phyloP scores from a whole-genome alignment of 495 filamentous ascomycete genomes.

The Penicillium parvum region DNA sequence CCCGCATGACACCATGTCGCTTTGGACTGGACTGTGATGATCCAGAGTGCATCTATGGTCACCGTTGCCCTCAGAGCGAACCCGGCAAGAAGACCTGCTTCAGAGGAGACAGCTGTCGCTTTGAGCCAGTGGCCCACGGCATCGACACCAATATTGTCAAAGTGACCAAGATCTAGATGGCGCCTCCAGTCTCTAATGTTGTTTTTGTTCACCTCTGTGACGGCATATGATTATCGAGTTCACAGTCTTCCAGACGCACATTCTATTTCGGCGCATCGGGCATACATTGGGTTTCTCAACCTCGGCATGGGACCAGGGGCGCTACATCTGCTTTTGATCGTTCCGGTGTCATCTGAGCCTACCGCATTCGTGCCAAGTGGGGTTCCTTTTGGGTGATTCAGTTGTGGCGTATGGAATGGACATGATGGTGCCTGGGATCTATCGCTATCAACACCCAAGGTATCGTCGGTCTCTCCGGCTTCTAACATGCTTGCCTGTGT shows the following conservation, averaged over 20 bases:
- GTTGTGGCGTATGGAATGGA: constrained; percentile 8
- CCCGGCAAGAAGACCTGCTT: constrained; percentile 48
- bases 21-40: constrained; percentile 70
- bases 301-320: too few species aligned
- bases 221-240: neutral
- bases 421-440: constrained; percentile 4
- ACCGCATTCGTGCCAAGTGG: too few species aligned
- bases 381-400: constrained; percentile 1
- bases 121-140: constrained; percentile 45
- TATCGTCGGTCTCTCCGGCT: neutral
- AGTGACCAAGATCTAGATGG: constrained; percentile 44
- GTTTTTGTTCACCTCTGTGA: neutral
- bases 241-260: constrained; percentile 3
- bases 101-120: constrained; percentile 50
- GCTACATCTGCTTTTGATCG: too few species aligned
- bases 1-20: constrained; percentile 74
- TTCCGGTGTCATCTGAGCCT: too few species aligned
- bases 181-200: neutral
- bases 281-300: constrained; percentile 2
- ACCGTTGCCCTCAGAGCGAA: constrained; percentile 52
- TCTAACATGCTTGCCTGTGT: neutral
- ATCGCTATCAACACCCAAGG: neutral
- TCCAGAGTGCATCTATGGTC: constrained; percentile 79
- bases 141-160: constrained; percentile 52
- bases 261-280: constrained; percentile 5